Evolutionary conservation across 768 basidiomycete genomes (phyloP), one percentile per base, ranked within the genome.

Genomic region (Lactarius deliciosus): DNA sequence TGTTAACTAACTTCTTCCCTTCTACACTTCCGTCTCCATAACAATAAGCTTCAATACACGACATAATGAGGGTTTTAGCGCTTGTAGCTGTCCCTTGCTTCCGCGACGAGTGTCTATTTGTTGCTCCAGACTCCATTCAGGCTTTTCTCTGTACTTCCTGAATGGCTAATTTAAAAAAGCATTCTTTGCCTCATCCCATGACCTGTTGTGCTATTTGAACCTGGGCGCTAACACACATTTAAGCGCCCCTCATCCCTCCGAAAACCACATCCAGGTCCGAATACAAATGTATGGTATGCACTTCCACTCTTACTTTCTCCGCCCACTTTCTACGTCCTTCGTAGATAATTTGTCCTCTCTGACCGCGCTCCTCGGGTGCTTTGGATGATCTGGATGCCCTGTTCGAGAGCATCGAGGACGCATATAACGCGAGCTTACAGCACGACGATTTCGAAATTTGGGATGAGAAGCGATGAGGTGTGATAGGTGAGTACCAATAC

Each of bases 271-370:
- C 73, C 92, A 98, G 73, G 80, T 98, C 32, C 91, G 97, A n/a
- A 94, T 98, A 67, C 96, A 98, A 85, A 98, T 98, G 96, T 97
- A 98, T 72, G 95, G 95, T 98, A 73, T 68, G 94, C 5, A n/a
- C 25, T 30, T 20, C 5, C 66, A 20, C 34, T 30, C 34, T 43
- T 56, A 63, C 28, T 15, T 32, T 10, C 50, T 41, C 54, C 36
- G 13, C 25, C 36, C n/a, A 2, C n/a, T 55, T 16, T 40, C 43
- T 36, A 38, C 40, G 18, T 32, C 13, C 2, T 57, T 47, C 47
- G 25, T 73, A 97, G 96, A 98, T 74, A 83, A 87, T 43, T 80
- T 91, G n/a, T 96, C 95, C 4, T 93, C 96, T 0, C 78, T 96
- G 18, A 83, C 86, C 16, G 91, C 94, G 1, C 83, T 98, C 36